phyloP scores from a whole-genome alignment of 768 basidiomycete genomes.

The Mycena indigotica region DNA sequence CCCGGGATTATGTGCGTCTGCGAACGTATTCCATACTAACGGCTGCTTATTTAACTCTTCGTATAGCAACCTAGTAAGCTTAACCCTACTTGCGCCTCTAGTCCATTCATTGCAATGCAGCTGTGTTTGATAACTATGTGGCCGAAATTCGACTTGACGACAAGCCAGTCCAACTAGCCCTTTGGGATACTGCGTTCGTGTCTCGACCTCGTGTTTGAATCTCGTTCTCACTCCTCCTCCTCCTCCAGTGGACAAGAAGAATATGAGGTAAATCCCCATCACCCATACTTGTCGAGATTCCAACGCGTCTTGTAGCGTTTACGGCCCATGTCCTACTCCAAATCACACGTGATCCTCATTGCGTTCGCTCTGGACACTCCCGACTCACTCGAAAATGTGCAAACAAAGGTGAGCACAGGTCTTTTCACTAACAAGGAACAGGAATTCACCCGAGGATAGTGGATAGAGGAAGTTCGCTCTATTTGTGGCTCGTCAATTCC shows the following conservation, averaged over 20 bases:
- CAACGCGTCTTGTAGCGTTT: slow-evolving; percentile 59
- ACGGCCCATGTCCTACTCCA: slow-evolving; percentile 95
- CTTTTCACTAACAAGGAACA: slow-evolving; percentile 2
- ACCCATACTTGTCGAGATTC: slow-evolving; percentile 13
- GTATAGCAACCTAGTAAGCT: slow-evolving; percentile 61
- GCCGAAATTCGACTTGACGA: slow-evolving; percentile 97
- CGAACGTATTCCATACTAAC: slow-evolving; percentile 8
- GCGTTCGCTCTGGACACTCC: slow-evolving; percentile 96
- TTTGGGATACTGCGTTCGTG: slow-evolving; percentile 99
- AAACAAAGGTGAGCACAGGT: slow-evolving; percentile 67
- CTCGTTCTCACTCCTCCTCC: slow-evolving; percentile 20
- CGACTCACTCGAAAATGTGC: slow-evolving; percentile 95
- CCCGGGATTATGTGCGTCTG: slow-evolving; percentile 86
- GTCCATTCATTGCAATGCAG: slow-evolving; percentile 44
- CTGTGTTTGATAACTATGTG: slow-evolving; percentile 98
- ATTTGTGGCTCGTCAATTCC: slow-evolving; percentile 93
- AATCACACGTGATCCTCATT: slow-evolving; percentile 98
- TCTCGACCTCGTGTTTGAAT: slow-evolving; percentile 5
- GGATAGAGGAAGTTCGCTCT: slow-evolving; percentile 98
- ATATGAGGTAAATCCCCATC: slow-evolving; percentile 71
- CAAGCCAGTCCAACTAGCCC: slow-evolving; percentile 93
- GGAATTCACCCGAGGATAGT: slow-evolving; percentile 48
- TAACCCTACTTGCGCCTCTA: neutral
- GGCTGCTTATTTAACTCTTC: slow-evolving; percentile 17
- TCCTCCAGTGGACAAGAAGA: slow-evolving; percentile 99